phyloP scores from a whole-genome alignment of 2,329 filamentous ascomycete genomes.

The Pseudopithomyces chartarum region DNA sequence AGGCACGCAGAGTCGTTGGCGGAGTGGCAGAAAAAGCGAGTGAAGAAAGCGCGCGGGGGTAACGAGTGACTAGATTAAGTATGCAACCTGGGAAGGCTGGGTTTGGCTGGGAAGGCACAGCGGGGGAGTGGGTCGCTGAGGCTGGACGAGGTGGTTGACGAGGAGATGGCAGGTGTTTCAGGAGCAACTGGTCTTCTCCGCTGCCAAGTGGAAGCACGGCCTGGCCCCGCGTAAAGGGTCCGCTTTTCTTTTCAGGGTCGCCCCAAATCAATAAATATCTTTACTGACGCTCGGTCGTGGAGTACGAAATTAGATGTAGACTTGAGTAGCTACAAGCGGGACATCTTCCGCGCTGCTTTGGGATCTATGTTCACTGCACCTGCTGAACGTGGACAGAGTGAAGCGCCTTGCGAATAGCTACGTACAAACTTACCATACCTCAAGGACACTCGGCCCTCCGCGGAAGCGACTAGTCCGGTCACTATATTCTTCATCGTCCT shows the following conservation, averaged over 20 bases:
- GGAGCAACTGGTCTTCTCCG: constrained; percentile 2
- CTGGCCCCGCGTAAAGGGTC: constrained; percentile 1
- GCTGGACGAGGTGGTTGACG: constrained; percentile 3
- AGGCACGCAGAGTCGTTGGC: constrained; percentile 3
- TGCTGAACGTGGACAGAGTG: no score
- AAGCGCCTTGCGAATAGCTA: no score
- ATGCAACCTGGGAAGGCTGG: constrained; percentile 14
- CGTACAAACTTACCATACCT: no score
- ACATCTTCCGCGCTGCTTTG: no score
- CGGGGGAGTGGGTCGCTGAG: constrained; percentile 4
- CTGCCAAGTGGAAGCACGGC: background rate
- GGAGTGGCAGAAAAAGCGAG: constrained; percentile 5
- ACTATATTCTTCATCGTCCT: no score
- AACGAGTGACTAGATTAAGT: constrained; percentile 28
- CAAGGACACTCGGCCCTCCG: no score
- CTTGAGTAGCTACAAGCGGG: no score
- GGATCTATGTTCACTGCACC: no score
- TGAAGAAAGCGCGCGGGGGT: constrained; percentile 17
- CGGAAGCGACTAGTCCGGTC: no score
- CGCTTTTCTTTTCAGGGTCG: background rate
- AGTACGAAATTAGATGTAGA: no score
- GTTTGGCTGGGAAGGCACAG: constrained; percentile 11
- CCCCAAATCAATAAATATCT: no score
- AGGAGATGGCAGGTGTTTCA: constrained; percentile 8
- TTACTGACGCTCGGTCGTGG: no score